A percentile compares a stretch with the other conserved stretches of the same genome.
Conservation (phyloP, 108 stramenopile species). For the Pseudonitzschia pungens region DNA sequence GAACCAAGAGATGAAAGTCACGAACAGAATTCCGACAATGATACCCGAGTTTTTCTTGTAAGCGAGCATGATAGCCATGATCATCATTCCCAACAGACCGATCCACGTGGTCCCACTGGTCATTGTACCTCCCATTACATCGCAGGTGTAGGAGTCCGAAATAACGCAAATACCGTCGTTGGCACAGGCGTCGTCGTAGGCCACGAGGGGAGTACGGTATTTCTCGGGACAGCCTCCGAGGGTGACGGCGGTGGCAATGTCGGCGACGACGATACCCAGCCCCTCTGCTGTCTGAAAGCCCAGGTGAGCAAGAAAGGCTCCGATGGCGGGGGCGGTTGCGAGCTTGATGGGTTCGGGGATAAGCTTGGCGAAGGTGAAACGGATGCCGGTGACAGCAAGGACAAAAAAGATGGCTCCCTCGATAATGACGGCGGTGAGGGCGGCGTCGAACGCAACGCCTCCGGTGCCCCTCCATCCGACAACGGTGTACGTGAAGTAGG, state of each 20-base stretch:
- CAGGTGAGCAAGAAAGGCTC: conserved; percentile 68
- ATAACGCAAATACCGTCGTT: conserved; percentile 40
- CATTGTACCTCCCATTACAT: conserved; percentile 57
- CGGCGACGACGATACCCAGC: conserved; percentile 60
- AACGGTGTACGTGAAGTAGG: conserved; percentile 62
- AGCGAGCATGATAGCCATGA: conserved; percentile 44
- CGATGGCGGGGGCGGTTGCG: conserved; percentile 71
- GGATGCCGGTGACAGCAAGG: conserved; percentile 54
- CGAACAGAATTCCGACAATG: conserved; percentile 56
- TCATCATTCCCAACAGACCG: conserved; percentile 56
- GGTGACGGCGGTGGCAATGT: conserved; percentile 72
- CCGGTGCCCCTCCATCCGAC: conserved; percentile 69
- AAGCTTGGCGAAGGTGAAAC: conserved; percentile 45
- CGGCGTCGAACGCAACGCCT: conserved; percentile 47
- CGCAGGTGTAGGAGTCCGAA: conserved; percentile 68
- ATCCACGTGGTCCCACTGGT: conserved; percentile 54
- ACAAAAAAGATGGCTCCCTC: conserved; percentile 67
- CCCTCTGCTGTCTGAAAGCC: conserved; percentile 73
- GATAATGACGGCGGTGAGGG: conserved; percentile 62
- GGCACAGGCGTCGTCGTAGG: conserved; percentile 53
- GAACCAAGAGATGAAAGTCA: conserved; percentile 64
- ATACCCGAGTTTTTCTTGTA: conserved; percentile 44
- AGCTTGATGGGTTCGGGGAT: conserved; percentile 68
- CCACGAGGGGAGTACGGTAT: conserved; percentile 51
- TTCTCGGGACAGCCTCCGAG: conserved; percentile 63